Percentiles rank a stretch among this genome's conserved stretches.
phyloP scores from a whole-genome alignment of 306 rosid species.

The Gastrolobium villosum region DNA sequence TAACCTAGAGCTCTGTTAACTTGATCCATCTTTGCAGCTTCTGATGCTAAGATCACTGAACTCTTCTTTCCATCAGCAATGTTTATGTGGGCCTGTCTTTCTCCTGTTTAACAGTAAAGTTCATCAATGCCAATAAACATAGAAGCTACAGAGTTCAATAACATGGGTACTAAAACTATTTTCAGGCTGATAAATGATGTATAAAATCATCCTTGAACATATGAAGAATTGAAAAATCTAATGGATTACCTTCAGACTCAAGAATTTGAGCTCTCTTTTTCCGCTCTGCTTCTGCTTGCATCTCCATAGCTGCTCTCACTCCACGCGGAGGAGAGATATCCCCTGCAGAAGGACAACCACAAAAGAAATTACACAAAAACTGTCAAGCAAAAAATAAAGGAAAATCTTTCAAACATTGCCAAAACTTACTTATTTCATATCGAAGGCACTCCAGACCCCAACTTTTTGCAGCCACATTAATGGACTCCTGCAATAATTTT shows the following conservation, averaged over 20 bases:
- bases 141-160: slow-evolving; percentile 35
- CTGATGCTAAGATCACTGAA: slow-evolving; percentile 89
- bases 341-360: slow-evolving; percentile 64
- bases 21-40: slow-evolving; percentile 91
- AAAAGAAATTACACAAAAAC: slow-evolving; percentile 25
- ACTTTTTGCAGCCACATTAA: slow-evolving; percentile 85
- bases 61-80: slow-evolving; percentile 92
- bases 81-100: slow-evolving; percentile 88
- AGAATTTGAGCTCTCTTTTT: slow-evolving; percentile 97
- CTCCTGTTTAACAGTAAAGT: slow-evolving; percentile 72
- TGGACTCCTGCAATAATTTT: slow-evolving; percentile 71
- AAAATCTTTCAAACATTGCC: slow-evolving; percentile 36
- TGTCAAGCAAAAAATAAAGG: slow-evolving; percentile 12
- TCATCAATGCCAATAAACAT: slow-evolving; percentile 40
- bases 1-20: slow-evolving; percentile 83
- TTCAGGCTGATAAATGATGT: slow-evolving; percentile 34
- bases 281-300: slow-evolving; percentile 99
- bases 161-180: slow-evolving; percentile 29
- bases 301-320: slow-evolving; percentile 96
- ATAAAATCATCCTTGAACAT: slow-evolving; percentile 31
- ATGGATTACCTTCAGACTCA: slow-evolving; percentile 86
- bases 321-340: slow-evolving; percentile 98
- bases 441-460: slow-evolving; percentile 99
- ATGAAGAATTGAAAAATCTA: slow-evolving; percentile 29
- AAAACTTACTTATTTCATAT: slow-evolving; percentile 85